Percentiles rank a stretch among this genome's conserved stretches.
Evolutionary conservation across 805 yeast species (phyloP).

Genomic region (Komagataella ulmi): DNA sequence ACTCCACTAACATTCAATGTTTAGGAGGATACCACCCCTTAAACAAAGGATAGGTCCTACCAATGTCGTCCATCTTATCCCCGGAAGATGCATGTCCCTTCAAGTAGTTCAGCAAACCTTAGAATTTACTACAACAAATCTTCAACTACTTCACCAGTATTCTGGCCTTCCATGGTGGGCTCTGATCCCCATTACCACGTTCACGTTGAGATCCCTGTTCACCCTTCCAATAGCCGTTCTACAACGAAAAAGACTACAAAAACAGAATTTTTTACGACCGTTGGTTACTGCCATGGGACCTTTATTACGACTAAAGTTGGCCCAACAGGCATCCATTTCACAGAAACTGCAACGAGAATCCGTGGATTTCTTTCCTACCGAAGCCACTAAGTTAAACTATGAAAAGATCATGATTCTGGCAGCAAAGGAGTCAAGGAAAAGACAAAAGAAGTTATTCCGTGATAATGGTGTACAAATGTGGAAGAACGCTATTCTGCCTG

Average conservation of each 20-base stretch:
- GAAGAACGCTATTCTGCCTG: constrained; percentile 67
- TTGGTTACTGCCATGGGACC: constrained; percentile 67
- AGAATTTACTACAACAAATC: not conserved
- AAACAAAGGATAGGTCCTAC: not conserved
- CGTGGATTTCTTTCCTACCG: constrained; percentile 13
- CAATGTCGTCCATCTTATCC: not conserved
- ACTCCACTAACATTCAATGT: not conserved
- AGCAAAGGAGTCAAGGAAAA: constrained; percentile 61
- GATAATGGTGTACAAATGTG: constrained; percentile 61
- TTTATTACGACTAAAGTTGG: constrained; percentile 44
- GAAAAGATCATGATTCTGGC: constrained; percentile 70
- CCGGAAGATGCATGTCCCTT: not conserved
- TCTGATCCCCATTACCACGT: constrained; percentile 61
- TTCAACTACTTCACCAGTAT: constrained; percentile 36
- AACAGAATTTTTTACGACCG: constrained; percentile 63
- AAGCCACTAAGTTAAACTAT: constrained; percentile 36
- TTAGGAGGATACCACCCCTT: not conserved
- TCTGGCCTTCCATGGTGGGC: constrained; percentile 75
- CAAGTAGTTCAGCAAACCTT: not conserved
- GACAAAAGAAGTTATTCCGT: constrained; percentile 62
- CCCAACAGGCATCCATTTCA: constrained; percentile 27
- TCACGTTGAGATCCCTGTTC: constrained; percentile 46
- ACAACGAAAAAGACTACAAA: constrained; percentile 56
- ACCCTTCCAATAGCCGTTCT: constrained; percentile 71
- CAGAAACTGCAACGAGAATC: constrained; percentile 21